These are phyloP conservation scores for Bruguiera parviflora DNA, from an alignment of 345 rosid genomes.

Conservation along the genomic window DNA sequence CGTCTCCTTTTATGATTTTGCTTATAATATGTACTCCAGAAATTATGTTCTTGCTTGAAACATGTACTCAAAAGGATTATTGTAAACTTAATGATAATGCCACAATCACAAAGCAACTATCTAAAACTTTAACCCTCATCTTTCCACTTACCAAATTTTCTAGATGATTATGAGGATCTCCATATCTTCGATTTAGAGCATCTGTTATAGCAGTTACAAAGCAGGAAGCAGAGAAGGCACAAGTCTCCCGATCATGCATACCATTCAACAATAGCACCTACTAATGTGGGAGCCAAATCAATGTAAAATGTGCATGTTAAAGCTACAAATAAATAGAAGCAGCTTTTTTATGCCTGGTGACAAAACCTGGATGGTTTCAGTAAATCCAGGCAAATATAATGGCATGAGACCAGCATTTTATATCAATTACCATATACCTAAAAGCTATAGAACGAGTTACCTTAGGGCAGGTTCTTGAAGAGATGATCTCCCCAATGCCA, in stretches of 20 bases:
- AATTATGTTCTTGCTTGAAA: neutral
- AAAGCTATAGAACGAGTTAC: conserved; percentile 25
- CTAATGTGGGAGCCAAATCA: conserved; percentile 2
- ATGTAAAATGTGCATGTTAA: neutral
- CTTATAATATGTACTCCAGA: neutral
- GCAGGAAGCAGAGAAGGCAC: conserved; percentile 69
- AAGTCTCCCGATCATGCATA: conserved; percentile 77
- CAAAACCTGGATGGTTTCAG: neutral
- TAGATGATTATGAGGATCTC: conserved; percentile 60
- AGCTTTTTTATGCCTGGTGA: neutral
- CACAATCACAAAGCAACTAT: neutral
- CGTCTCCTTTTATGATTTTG: neutral
- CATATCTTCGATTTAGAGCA: conserved; percentile 71
- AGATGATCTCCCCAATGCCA: conserved; percentile 80
- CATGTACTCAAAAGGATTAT: neutral
- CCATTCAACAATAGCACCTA: conserved; percentile 83
- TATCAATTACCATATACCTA: neutral
- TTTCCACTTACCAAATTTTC: conserved; percentile 53
- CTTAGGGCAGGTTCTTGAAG: conserved; percentile 81
- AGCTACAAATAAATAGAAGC: neutral
- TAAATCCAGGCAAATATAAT: neutral
- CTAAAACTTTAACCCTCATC: conserved; percentile 4
- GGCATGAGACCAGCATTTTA: conserved; percentile 7
- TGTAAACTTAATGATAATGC: neutral
- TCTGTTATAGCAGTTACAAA: conserved; percentile 76